Evolutionary conservation across 306 rosid species (phyloP).

Genomic region (Trifolium repens): DNA sequence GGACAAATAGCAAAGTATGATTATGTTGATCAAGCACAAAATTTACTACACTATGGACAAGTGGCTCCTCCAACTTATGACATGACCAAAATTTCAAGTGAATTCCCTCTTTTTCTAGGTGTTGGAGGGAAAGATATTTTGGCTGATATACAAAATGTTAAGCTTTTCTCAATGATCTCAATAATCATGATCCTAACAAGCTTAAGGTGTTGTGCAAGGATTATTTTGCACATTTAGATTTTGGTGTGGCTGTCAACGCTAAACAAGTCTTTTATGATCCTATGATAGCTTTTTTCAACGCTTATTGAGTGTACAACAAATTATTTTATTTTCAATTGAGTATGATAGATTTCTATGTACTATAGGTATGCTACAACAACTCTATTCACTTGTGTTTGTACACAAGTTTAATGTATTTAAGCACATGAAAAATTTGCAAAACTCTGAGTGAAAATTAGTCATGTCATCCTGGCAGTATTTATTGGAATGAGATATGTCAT

Average conservation of each 20-base stretch:
- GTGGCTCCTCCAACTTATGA: constrained; percentile 61
- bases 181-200: constrained; percentile 54
- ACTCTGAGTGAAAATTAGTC: no score
- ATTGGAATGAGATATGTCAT: no score
- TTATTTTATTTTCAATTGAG: no score
- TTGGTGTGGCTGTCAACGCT: constrained; percentile 57
- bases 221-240: constrained; percentile 73
- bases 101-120: constrained; percentile 59
- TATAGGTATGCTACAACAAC: no score
- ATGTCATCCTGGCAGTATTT: no score
- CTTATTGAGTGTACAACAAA: no score
- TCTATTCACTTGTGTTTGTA: no score
- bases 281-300: no score
- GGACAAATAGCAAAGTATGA: constrained; percentile 61
- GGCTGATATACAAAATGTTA: constrained; percentile 57
- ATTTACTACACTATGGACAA: constrained; percentile 58
- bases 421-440: no score
- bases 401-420: no score
- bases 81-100: constrained; percentile 56
- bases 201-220: constrained; percentile 44
- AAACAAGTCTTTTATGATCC: constrained; percentile 36
- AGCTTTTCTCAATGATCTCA: constrained; percentile 53
- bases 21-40: constrained; percentile 42
- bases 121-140: constrained; percentile 60
- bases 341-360: no score